Evolutionary conservation across 352 stramenopile species (phyloP).

Genomic region (Pythium myriotylum): DNA sequence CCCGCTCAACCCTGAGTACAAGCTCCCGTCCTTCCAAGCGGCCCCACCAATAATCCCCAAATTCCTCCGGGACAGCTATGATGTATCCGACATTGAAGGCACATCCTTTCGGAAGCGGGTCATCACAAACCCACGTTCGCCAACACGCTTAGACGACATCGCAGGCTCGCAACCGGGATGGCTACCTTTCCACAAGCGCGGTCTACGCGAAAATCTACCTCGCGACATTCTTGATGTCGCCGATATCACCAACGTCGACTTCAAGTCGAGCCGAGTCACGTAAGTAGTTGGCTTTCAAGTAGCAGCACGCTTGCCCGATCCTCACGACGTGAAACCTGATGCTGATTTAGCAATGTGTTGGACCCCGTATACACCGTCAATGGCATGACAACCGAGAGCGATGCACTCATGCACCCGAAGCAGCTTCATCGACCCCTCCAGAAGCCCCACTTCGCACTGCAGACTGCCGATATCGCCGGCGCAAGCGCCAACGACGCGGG

Average conservation of each 20-base stretch:
- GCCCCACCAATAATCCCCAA: constrained; percentile 50
- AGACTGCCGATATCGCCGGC: constrained; percentile 67
- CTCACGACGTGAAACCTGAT: no score
- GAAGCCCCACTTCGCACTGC: constrained; percentile 53
- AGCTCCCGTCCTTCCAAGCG: constrained; percentile 49
- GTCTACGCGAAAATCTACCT: constrained; percentile 50
- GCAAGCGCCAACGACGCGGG: constrained; percentile 51
- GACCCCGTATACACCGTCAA: constrained; percentile 80
- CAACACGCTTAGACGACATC: constrained; percentile 59
- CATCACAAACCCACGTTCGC: constrained; percentile 50
- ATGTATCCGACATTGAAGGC: constrained; percentile 73
- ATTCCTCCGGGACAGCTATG: constrained; percentile 78
- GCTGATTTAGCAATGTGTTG: constrained; percentile 72
- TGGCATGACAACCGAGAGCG: constrained; percentile 55
- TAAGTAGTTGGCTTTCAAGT: constrained; percentile 38
- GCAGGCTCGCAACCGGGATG: constrained; percentile 55
- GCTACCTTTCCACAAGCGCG: constrained; percentile 55
- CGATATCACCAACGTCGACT: constrained; percentile 76
- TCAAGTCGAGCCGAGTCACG: constrained; percentile 74
- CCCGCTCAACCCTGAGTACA: constrained; percentile 64
- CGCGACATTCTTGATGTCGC: constrained; percentile 63
- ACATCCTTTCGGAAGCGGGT: constrained; percentile 48
- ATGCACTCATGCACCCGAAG: constrained; percentile 49
- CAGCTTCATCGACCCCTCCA: constrained; percentile 50
- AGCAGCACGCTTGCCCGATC: no score